These are phyloP conservation scores for Vitellaria paradoxa DNA, from an alignment of 179 eudicot genomes.

Conservation along the genomic window DNA sequence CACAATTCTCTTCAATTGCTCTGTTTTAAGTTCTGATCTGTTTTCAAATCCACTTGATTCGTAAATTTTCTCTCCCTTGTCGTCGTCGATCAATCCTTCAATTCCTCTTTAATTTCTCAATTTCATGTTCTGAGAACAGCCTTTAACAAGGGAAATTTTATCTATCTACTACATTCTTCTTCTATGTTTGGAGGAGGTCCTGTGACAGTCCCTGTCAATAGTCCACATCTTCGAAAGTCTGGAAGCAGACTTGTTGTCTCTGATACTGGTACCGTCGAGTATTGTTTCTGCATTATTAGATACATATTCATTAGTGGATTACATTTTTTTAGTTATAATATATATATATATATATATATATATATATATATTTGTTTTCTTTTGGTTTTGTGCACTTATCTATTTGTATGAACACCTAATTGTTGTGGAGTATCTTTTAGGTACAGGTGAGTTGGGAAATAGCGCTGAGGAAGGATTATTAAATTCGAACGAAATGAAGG, in stretches of 20 bases:
- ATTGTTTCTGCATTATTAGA: neutral
- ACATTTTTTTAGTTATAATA: neutral
- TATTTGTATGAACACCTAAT: neutral
- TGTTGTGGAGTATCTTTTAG: slow-evolving; percentile 8
- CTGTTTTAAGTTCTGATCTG: slow-evolving; percentile 1
- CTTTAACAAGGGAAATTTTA: slow-evolving; percentile 10
- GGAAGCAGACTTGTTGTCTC: slow-evolving; percentile 72
- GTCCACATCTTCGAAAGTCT: slow-evolving; percentile 92
- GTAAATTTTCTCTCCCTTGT: too few relatives aligned
- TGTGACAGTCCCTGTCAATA: slow-evolving; percentile 42
- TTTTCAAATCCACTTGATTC: neutral
- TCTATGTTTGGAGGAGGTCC: slow-evolving; percentile 87
- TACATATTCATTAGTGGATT: neutral
- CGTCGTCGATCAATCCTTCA: too few relatives aligned
- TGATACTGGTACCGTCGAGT: slow-evolving; percentile 51
- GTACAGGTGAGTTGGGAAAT: slow-evolving; percentile 39
- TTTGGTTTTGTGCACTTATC: neutral
- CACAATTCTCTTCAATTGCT: neutral
- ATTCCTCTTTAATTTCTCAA: neutral
- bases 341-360: neutral
- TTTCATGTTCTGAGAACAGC: slow-evolving; percentile 29
- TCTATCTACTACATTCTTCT: slow-evolving; percentile 14
- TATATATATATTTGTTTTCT: neutral
- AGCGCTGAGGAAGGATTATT: slow-evolving; percentile 49
- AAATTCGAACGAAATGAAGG: slow-evolving; percentile 73